Evolutionary conservation across 345 rosid genomes (phyloP).

Genomic region (Populus tremula): DNA sequence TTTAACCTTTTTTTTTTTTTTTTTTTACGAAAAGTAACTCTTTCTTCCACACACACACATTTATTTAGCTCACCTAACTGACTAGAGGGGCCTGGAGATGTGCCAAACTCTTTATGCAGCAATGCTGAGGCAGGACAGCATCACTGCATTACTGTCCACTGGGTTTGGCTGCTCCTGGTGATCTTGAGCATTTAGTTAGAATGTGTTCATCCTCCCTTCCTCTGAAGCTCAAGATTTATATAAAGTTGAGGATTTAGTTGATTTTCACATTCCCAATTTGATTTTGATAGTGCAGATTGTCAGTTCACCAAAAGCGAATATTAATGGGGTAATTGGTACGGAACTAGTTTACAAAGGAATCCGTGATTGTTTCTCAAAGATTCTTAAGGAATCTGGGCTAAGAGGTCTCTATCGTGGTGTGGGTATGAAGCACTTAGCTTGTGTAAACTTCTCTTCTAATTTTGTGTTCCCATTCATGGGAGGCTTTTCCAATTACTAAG

Average conservation of each 20-base stretch:
- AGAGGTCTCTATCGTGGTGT: conserved; percentile 92
- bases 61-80: not conserved
- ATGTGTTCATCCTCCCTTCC: not conserved
- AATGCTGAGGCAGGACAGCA: not conserved
- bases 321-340: conserved; percentile 30
- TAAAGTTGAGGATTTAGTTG: not conserved
- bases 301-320: conserved; percentile 45
- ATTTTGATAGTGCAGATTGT: conserved; percentile 53
- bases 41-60: not conserved
- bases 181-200: not conserved
- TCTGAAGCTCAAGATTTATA: not conserved
- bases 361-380: conserved; percentile 74
- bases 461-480: not conserved
- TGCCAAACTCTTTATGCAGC: not conserved
- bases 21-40: not conserved
- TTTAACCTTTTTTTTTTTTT: not conserved
- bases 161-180: conserved; percentile 8
- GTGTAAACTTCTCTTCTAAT: conserved; percentile 5
- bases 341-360: conserved; percentile 69
- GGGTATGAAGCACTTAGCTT: conserved; percentile 47
- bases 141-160: not conserved
- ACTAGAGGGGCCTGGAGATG: not conserved
- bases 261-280: conserved; percentile 12
- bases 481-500: conserved; percentile 12
- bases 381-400: conserved; percentile 61